These are phyloP conservation scores for Aspergillus sp. DNA, from an alignment of 2,329 filamentous ascomycete species.

Conservation along the genomic window DNA sequence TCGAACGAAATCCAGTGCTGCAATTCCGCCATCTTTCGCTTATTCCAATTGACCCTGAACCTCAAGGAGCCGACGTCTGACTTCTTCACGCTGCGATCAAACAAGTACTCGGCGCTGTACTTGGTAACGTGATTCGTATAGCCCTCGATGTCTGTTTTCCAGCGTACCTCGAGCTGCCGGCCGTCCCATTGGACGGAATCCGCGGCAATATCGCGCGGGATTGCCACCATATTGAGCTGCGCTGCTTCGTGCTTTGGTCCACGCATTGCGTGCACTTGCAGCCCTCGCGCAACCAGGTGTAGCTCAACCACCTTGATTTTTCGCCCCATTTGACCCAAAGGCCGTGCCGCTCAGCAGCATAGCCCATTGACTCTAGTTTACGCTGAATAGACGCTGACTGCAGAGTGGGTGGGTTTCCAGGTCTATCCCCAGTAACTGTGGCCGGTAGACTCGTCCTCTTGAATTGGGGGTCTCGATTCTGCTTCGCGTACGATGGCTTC, in stretches of 20 bases:
- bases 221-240: conserved; percentile 54
- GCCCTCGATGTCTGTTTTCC: conserved; percentile 47
- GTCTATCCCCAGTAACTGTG: no score
- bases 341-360: no score
- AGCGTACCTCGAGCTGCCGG: conserved; percentile 48
- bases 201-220: conserved; percentile 43
- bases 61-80: conserved; percentile 16
- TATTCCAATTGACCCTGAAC: conserved; percentile 27
- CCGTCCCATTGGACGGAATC: conserved; percentile 26
- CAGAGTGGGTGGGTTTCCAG: no score
- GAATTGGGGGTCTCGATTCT: no score
- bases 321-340: no score
- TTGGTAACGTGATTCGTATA: conserved; percentile 34
- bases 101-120: conserved; percentile 14
- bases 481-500: no score
- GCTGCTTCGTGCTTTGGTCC: conserved; percentile 51
- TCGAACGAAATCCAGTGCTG: conserved; percentile 55
- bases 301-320: no score
- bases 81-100: conserved; percentile 5
- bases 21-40: conserved; percentile 33
- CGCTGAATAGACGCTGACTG: no score
- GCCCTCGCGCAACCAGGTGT: conserved; percentile 41
- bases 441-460: no score
- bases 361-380: no score
- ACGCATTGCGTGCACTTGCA: conserved; percentile 47